Evolutionary conservation across 2,329 filamentous ascomycete species (phyloP).

Genomic region (Fusarium bulbicola): DNA sequence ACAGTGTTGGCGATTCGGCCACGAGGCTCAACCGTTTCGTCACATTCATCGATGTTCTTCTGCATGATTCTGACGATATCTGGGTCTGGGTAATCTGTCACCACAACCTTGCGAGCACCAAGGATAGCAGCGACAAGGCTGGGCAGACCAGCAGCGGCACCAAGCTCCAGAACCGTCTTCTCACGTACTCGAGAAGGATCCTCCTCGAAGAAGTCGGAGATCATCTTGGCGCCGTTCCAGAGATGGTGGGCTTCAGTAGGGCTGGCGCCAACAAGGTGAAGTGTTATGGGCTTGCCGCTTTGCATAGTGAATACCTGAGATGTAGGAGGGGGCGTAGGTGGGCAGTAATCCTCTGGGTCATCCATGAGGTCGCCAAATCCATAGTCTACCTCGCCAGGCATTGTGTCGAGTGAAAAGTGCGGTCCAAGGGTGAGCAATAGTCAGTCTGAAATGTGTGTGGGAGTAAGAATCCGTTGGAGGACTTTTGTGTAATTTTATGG

Average conservation of each 20-base stretch:
- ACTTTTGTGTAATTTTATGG: neutral
- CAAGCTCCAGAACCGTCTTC: conserved; percentile 85
- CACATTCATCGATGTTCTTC: conserved; percentile 74
- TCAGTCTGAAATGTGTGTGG: neutral
- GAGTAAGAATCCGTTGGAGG: neutral
- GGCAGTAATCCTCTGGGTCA: conserved; percentile 83
- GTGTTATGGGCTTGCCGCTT: conserved; percentile 70
- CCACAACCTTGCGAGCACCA: conserved; percentile 76
- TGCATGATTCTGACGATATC: conserved; percentile 84
- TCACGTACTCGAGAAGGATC: conserved; percentile 69
- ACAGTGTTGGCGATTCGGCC: conserved; percentile 51
- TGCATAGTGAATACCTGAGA: conserved; percentile 75
- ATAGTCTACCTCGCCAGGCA: conserved; percentile 51
- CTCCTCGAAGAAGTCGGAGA: conserved; percentile 81
- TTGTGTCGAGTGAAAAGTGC: conserved; percentile 15
- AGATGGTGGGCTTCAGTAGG: conserved; percentile 90
- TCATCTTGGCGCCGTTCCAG: conserved; percentile 87
- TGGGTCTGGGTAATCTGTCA: conserved; percentile 88
- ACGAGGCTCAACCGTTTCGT: conserved; percentile 46
- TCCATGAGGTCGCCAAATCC: conserved; percentile 70
- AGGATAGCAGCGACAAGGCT: conserved; percentile 79
- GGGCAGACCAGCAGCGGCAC: conserved; percentile 86
- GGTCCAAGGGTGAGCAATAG: neutral
- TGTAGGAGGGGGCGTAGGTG: conserved; percentile 79
- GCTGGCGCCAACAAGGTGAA: conserved; percentile 87